Evolutionary conservation across 441 rosid species (phyloP), one percentile per base, ranked within the genome.

Genomic region (Pelargonium citronellum): DNA sequence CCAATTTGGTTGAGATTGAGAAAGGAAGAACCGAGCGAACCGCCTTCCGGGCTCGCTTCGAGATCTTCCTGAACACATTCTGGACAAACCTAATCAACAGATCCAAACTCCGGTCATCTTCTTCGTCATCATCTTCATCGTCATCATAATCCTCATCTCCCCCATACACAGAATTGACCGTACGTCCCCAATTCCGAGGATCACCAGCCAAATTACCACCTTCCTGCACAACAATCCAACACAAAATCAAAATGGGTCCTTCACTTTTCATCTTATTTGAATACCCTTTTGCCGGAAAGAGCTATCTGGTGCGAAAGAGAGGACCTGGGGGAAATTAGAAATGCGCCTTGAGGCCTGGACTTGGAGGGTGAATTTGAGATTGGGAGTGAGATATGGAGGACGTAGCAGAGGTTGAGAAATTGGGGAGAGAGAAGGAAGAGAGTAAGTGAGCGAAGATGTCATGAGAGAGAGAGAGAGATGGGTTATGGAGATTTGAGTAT

Each of bases 71-170:
- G 69, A 87, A 93, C 61, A 87, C 85, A 64, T 89, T 93, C 72
- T 86, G 85, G 0, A 91, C 78, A 49, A 93, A 91, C 66, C 73
- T 85, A 71, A 89, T 83, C 30, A 93, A 73, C 6, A 91, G 87
- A 84, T 91, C 97, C 80, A 93, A 83, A 67, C 98, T 93, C 83
- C 95, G 58, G 75, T 85, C 96, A 69, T 89, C 94, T 15, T 84
- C 92, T 19, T 84, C 89, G 0, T 82, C 87, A 1, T 78, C 88
- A 0, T 85, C 94, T 0, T 73, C 96, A 0, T 80, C 82, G 2
- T 80, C 89, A 4, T 69, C 84, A 34, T 66, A 79, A 0, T 61
- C 81, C 9, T 44, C 73, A 22, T 64, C 67, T 16, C 22, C 71
- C 11, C 64, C 69, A 30, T 77, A 79, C 55, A 83, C 87, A 9